Conservation (phyloP, 257 asterid species). For the Ligustrum vulgare region DNA sequence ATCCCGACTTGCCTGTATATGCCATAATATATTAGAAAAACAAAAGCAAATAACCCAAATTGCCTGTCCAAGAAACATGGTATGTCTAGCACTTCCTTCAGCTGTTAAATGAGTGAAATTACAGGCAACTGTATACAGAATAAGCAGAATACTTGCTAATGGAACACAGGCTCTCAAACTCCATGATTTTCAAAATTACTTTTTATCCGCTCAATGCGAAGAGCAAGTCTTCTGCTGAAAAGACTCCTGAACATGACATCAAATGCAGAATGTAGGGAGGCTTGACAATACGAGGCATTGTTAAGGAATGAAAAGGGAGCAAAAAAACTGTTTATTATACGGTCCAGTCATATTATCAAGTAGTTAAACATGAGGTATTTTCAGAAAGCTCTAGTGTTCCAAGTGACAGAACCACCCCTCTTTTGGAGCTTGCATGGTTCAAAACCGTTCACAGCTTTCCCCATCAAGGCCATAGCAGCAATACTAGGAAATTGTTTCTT, state of each 20-base stretch:
- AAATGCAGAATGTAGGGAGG: neutral
- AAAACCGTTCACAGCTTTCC: constrained; percentile 55
- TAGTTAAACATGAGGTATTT: neutral
- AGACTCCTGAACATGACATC: neutral
- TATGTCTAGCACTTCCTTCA: neutral
- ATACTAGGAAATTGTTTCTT: constrained; percentile 80
- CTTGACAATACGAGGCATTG: neutral
- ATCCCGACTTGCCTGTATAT: neutral
- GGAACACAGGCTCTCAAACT: neutral
- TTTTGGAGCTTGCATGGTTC: constrained; percentile 51
- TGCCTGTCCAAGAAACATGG: neutral
- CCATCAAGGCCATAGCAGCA: constrained; percentile 84
- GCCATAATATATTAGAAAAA: too few species aligned
- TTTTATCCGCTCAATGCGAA: neutral
- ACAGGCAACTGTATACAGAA: neutral
- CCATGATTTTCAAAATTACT: neutral
- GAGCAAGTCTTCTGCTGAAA: neutral
- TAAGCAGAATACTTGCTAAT: neutral
- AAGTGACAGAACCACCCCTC: constrained; percentile 57
- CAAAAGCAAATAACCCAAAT: neutral
- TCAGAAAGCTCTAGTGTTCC: constrained; percentile 54
- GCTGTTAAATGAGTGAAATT: neutral
- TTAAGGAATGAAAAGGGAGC: neutral
- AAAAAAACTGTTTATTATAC: neutral
- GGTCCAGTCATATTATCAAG: neutral